These are phyloP conservation scores for Fusarium mundagurra DNA, from an alignment of 2,329 filamentous ascomycete genomes.

Conservation along the genomic window DNA sequence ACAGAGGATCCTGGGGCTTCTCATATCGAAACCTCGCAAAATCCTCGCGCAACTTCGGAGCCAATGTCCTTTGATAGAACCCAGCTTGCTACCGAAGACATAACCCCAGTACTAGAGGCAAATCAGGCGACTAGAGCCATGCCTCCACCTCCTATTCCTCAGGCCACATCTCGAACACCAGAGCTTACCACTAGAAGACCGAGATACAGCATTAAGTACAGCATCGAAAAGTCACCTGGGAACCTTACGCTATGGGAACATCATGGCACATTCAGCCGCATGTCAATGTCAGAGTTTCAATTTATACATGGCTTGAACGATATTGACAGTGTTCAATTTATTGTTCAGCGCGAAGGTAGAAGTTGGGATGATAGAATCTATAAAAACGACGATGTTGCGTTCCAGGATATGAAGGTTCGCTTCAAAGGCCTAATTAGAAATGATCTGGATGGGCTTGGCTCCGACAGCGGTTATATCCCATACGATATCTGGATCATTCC, in stretches of 20 bases:
- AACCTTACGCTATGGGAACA: neutral
- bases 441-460: neutral
- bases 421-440: neutral
- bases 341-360: constrained; percentile 4
- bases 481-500: constrained; percentile 17
- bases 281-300: neutral
- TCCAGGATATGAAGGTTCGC: constrained; percentile 8
- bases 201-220: neutral
- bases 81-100: neutral
- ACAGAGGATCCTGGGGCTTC: neutral
- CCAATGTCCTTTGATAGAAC: neutral
- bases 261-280: neutral
- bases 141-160: neutral
- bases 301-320: neutral
- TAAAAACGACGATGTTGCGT: neutral
- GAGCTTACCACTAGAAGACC: neutral
- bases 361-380: constrained; percentile 8
- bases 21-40: accelerated
- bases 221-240: neutral
- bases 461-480: neutral
- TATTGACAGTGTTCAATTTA: neutral
- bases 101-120: neutral
- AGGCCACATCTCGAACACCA: too few relatives aligned
- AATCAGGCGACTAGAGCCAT: neutral
- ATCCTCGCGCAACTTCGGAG: neutral